Conservation (phyloP, 345 rosid genomes). For the Aquilaria sinensis region DNA sequence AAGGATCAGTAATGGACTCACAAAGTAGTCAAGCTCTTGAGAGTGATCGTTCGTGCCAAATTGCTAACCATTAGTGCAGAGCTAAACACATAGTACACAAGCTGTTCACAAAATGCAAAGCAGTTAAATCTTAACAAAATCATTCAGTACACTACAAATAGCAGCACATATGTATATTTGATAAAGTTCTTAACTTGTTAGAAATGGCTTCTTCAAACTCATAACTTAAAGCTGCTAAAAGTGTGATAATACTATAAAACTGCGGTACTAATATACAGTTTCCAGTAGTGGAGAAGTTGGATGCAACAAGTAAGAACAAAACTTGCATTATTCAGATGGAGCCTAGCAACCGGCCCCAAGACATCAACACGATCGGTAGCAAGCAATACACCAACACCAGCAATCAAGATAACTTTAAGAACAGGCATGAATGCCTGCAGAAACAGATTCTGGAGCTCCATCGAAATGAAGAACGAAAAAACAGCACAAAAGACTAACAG, state of each 20-base stretch:
- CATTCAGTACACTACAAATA: too few species aligned
- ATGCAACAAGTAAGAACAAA: neutral
- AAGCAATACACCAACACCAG: slow-evolving; percentile 22
- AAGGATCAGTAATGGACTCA: slow-evolving; percentile 15
- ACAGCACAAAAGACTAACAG: neutral
- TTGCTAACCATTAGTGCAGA: slow-evolving; percentile 35
- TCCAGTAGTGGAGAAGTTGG: too few species aligned
- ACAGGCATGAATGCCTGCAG: slow-evolving; percentile 27
- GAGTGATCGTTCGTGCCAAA: slow-evolving; percentile 30
- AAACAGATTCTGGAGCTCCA: slow-evolving; percentile 26
- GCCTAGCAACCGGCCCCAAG: slow-evolving; percentile 14
- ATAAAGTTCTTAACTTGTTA: too few species aligned
- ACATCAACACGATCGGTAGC: slow-evolving; percentile 23
- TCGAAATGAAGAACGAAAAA: neutral
- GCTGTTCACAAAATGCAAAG: too few species aligned
- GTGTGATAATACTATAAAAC: too few species aligned
- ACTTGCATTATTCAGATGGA: slow-evolving; percentile 10
- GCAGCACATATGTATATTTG: too few species aligned
- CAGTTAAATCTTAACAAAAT: too few species aligned
- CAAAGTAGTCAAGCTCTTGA: slow-evolving; percentile 24
- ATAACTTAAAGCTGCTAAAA: too few species aligned
- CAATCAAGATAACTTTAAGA: slow-evolving; percentile 28
- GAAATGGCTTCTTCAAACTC: too few species aligned
- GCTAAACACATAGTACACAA: slow-evolving; percentile 23
- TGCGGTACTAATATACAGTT: too few species aligned